Evolutionary conservation across 208 protist species (phyloP).

Genomic region (Trypanosoma scelopori): DNA sequence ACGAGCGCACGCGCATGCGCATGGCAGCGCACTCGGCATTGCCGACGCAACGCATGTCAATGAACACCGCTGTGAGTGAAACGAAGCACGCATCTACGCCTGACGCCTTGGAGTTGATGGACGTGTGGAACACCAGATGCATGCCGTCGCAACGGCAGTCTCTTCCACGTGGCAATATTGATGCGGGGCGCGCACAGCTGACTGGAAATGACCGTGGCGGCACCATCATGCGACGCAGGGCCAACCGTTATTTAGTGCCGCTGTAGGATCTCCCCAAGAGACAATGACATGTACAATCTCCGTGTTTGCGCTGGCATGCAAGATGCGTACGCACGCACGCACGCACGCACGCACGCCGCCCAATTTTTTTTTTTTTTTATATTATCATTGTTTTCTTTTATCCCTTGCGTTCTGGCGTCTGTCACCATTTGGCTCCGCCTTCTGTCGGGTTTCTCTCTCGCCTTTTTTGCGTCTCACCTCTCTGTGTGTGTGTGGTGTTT

Average conservation of each 20-base stretch:
- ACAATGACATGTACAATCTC: conserved; percentile 3
- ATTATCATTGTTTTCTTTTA: conserved; percentile 14
- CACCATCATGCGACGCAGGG: not conserved
- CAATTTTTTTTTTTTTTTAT: conserved; percentile 10
- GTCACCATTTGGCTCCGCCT: too few relatives aligned
- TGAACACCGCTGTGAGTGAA: not conserved
- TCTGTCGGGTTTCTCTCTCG: conserved; percentile 13
- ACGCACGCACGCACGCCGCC: not conserved
- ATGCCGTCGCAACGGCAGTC: too few relatives aligned
- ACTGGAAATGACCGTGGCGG: not conserved
- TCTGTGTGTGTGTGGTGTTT: conserved; percentile 3
- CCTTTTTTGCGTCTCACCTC: conserved; percentile 3
- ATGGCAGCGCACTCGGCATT: not conserved
- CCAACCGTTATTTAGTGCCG: conserved; percentile 14
- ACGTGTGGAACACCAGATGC: not conserved
- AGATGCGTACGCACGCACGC: conserved; percentile 3
- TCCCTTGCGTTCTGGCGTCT: not conserved
- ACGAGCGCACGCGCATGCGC: not conserved
- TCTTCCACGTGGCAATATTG: not conserved
- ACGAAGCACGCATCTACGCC: not conserved
- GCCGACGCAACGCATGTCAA: not conserved
- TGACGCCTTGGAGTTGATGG: conserved; percentile 2
- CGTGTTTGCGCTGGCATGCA: not conserved
- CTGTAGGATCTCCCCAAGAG: not conserved
- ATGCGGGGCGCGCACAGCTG: too few relatives aligned